These are phyloP conservation scores for Scheffersomyces quercinus DNA, from an alignment of 1,139 yeast genomes.

Conservation along the genomic window DNA sequence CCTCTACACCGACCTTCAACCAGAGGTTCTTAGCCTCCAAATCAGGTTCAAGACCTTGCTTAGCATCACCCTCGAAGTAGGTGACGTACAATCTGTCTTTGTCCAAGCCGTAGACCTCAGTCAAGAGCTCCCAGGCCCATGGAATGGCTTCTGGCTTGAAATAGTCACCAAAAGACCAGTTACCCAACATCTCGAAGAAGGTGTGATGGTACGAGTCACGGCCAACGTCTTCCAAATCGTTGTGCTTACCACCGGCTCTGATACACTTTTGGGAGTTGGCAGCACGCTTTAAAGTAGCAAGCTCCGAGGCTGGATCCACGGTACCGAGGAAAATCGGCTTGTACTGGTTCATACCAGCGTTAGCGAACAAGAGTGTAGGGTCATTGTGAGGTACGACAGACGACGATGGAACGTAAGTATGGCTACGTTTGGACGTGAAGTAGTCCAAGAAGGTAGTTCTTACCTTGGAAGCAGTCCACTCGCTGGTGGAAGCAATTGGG, in stretches of 20 bases:
- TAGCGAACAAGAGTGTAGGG: constrained; percentile 92
- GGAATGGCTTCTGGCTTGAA: constrained; percentile 91
- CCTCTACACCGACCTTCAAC: constrained; percentile 84
- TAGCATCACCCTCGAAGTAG: constrained; percentile 89
- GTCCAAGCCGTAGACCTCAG: constrained; percentile 77
- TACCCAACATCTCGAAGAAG: constrained; percentile 98
- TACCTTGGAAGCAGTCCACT: constrained; percentile 75
- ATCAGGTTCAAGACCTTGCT: constrained; percentile 87
- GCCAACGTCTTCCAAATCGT: constrained; percentile 98
- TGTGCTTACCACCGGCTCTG: constrained; percentile 99
- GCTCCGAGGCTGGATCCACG: constrained; percentile 90
- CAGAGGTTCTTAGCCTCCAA: constrained; percentile 88
- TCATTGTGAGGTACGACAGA: constrained; percentile 97
- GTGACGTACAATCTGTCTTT: constrained; percentile 86
- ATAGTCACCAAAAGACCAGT: constrained; percentile 99
- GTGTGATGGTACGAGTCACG: constrained; percentile 97
- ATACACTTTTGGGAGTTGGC: constrained; percentile 96
- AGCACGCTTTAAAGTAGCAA: constrained; percentile 82
- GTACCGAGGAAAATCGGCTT: constrained; percentile 96
- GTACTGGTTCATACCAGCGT: constrained; percentile 99
- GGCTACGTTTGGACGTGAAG: constrained; percentile 63
- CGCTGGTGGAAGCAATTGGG: constrained; percentile 12
- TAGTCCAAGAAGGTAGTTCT: constrained; percentile 84
- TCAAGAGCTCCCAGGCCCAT: constrained; percentile 88
- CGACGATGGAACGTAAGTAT: constrained; percentile 85